These are phyloP conservation scores for Penicillium janthinellum DNA, from an alignment of 2,329 filamentous ascomycete species.

Conservation along the genomic window DNA sequence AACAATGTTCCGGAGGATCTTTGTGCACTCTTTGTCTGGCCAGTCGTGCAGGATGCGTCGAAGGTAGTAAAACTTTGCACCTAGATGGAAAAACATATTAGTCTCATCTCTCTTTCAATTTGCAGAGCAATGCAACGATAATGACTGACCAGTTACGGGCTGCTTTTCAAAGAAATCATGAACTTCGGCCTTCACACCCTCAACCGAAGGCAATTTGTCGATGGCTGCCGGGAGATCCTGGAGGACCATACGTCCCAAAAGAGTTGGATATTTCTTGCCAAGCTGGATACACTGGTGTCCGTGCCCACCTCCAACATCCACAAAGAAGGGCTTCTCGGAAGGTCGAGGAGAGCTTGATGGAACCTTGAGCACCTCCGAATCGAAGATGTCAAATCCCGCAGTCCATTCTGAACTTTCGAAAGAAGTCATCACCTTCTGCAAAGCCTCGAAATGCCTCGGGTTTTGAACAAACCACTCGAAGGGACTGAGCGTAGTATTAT, in stretches of 20 bases:
- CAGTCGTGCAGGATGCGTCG: constrained; percentile 35
- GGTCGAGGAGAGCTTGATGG: constrained; percentile 3
- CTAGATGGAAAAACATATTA: constrained; percentile 8
- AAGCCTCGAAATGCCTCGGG: constrained; percentile 26
- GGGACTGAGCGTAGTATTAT: constrained; percentile 29
- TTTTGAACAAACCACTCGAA: constrained; percentile 34
- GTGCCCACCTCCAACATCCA: constrained; percentile 47
- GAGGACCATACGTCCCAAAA: constrained; percentile 42
- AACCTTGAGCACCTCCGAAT: constrained; percentile 19
- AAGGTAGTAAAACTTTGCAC: constrained; percentile 33
- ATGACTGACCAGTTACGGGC: constrained; percentile 27
- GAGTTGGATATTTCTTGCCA: constrained; percentile 32
- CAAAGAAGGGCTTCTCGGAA: constrained; percentile 34
- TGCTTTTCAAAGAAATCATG: constrained; percentile 24
- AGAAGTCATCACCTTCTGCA: constrained; percentile 30
- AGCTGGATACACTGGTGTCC: constrained; percentile 45
- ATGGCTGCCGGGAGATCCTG: constrained; percentile 44
- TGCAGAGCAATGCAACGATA: background rate
- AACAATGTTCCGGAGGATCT: constrained; percentile 38
- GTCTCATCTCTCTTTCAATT: background rate
- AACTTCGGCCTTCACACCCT: constrained; percentile 30
- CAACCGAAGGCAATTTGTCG: constrained; percentile 25
- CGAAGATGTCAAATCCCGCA: constrained; percentile 21
- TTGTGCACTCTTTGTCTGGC: constrained; percentile 23
- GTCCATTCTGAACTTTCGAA: constrained; percentile 27